These are phyloP conservation scores for Pythium volutum DNA, from an alignment of 352 stramenopile genomes.

Conservation along the genomic window DNA sequence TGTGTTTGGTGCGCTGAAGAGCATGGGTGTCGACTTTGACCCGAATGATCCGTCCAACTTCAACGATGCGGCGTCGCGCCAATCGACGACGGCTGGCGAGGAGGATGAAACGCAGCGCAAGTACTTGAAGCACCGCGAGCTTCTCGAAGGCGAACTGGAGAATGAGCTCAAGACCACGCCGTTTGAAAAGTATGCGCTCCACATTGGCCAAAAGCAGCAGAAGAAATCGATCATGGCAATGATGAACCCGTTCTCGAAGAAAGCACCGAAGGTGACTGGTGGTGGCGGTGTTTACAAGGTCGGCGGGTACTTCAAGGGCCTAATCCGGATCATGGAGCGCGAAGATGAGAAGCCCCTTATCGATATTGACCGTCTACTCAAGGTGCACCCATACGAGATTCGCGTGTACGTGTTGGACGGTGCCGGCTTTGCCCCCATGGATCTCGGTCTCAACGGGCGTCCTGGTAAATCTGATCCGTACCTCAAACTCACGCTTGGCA, in stretches of 20 bases:
- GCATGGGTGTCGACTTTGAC: slow-evolving; percentile 80
- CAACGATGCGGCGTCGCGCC: slow-evolving; percentile 49
- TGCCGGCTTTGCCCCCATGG: slow-evolving; percentile 83
- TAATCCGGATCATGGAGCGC: slow-evolving; percentile 86
- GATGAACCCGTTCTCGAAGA: slow-evolving; percentile 76
- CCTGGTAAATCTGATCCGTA: slow-evolving; percentile 89
- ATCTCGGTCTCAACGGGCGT: slow-evolving; percentile 76
- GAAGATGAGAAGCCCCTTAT: slow-evolving; percentile 79
- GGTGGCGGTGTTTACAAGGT: slow-evolving; percentile 70
- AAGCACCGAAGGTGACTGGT: slow-evolving; percentile 31
- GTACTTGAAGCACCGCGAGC: slow-evolving; percentile 73
- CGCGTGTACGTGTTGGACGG: slow-evolving; percentile 88
- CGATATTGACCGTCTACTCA: slow-evolving; percentile 66
- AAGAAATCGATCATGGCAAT: slow-evolving; percentile 55
- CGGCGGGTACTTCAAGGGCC: slow-evolving; percentile 88
- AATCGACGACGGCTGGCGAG: slow-evolving; percentile 59
- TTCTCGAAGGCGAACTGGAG: slow-evolving; percentile 70
- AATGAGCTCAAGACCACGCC: slow-evolving; percentile 77
- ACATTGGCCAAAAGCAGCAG: slow-evolving; percentile 80
- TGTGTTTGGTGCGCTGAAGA: slow-evolving; percentile 84
- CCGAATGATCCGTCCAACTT: slow-evolving; percentile 45
- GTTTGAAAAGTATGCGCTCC: slow-evolving; percentile 87
- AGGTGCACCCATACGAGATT: slow-evolving; percentile 76
- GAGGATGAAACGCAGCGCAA: slow-evolving; percentile 63
- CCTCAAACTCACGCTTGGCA: slow-evolving; percentile 79